Percentiles rank a stretch among this genome's conserved stretches.
Conservation (phyloP, 768 basidiomycete genomes). For the Trametes maxima region DNA sequence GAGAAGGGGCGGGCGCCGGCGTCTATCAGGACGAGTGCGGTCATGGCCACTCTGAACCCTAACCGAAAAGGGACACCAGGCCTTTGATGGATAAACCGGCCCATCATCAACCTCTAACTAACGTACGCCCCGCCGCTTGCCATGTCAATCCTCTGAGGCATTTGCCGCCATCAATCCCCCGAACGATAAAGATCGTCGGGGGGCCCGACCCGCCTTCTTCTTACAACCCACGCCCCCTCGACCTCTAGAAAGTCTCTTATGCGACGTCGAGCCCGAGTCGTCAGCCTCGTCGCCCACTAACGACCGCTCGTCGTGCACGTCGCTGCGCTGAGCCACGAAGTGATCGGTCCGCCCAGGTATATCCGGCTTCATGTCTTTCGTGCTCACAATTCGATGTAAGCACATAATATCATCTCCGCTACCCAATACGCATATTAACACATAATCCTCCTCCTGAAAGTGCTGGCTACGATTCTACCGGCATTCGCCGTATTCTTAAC, state of each 20-base stretch:
- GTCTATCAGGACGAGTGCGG: background rate
- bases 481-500: conserved; percentile 13
- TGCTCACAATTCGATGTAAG: conserved; percentile 18
- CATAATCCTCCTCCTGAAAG: background rate
- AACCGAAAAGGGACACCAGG: background rate
- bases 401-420: background rate
- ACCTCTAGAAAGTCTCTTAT: background rate
- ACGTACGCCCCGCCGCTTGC: background rate
- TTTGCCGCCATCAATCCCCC: background rate
- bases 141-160: background rate
- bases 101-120: background rate
- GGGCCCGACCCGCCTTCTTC: background rate
- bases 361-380: conserved; percentile 7
- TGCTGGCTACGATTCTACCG: conserved; percentile 21
- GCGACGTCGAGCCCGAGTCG: background rate
- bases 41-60: background rate
- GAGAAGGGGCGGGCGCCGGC: background rate
- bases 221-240: background rate
- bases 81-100: background rate
- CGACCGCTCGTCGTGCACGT: background rate
- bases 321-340: background rate
- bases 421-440: background rate
- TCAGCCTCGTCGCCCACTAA: background rate
- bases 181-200: conserved; percentile 1
- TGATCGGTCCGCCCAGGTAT: background rate